Conservation (phyloP, 2,329 filamentous ascomycete genomes). For the Lecanicillium sp. region DNA sequence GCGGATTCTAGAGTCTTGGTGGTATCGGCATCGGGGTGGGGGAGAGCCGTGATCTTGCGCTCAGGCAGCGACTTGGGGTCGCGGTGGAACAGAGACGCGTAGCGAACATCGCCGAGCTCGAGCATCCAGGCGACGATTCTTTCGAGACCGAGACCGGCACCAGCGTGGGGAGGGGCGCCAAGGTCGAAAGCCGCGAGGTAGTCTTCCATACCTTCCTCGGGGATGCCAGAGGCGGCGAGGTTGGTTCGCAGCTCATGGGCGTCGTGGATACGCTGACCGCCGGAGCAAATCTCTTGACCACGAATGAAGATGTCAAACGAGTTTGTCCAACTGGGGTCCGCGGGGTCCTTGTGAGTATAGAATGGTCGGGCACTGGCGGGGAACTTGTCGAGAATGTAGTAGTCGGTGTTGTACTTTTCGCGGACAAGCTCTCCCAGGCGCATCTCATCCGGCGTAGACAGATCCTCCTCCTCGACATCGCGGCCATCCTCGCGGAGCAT, state of each 20-base stretch:
- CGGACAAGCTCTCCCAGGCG: slow-evolving; percentile 78
- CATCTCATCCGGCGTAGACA: slow-evolving; percentile 81
- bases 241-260: slow-evolving; percentile 66
- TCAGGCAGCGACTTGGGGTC: slow-evolving; percentile 82
- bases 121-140: slow-evolving; percentile 82
- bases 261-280: slow-evolving; percentile 89
- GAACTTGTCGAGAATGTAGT: slow-evolving; percentile 93
- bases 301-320: slow-evolving; percentile 94
- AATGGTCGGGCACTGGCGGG: slow-evolving; percentile 78
- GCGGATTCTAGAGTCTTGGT: slow-evolving; percentile 47
- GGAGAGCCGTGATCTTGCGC: slow-evolving; percentile 56
- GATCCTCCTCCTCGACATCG: slow-evolving; percentile 66
- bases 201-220: slow-evolving; percentile 79
- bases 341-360: slow-evolving; percentile 79
- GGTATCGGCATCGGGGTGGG: slow-evolving; percentile 84
- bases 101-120: slow-evolving; percentile 80
- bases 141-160: slow-evolving; percentile 84
- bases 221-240: slow-evolving; percentile 70
- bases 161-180: slow-evolving; percentile 83
- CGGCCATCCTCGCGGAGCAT: slow-evolving; percentile 81
- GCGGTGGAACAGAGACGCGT: slow-evolving; percentile 80
- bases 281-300: slow-evolving; percentile 87
- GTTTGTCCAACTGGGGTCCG: slow-evolving; percentile 70
- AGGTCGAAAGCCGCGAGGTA: slow-evolving; percentile 86
- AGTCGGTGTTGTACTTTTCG: slow-evolving; percentile 81